Conservation (phyloP, 192 early-diverging fungal species). For the Coemansia sp. region DNA sequence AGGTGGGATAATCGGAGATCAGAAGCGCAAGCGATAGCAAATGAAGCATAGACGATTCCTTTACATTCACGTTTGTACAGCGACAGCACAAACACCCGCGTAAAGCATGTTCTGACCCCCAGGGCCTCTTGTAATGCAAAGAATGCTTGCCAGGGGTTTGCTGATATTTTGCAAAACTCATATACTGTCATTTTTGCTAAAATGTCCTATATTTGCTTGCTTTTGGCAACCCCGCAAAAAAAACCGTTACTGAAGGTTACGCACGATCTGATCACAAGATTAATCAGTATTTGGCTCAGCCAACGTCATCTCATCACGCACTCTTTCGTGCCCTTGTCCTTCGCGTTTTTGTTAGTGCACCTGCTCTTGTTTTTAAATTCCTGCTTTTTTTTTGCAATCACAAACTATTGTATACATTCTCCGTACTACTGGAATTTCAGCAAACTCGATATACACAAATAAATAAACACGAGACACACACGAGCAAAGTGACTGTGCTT, state of each 20-base stretch:
- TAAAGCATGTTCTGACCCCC: background rate
- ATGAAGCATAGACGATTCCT: background rate
- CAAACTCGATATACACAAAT: background rate
- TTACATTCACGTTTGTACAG: background rate
- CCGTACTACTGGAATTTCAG: background rate
- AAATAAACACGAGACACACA: background rate
- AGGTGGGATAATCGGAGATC: background rate
- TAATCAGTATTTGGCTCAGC: background rate
- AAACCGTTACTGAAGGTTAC: too few species aligned
- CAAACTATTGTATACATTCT: background rate
- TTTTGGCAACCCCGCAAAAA: too few species aligned
- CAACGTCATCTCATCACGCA: background rate
- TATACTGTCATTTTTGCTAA: background rate
- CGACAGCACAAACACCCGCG: too few species aligned
- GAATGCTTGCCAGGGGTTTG: background rate
- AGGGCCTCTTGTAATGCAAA: background rate
- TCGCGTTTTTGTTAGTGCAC: too few species aligned
- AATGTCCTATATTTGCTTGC: background rate
- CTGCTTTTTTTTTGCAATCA: background rate
- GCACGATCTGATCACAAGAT: background rate
- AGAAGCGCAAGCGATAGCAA: background rate
- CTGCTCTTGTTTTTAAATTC: background rate
- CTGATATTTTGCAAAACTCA: background rate
- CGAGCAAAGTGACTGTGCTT: background rate
- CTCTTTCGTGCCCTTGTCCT: background rate